Evolutionary conservation across 371 early-diverging fungal genomes (phyloP).

Genomic region (Syncephalis plumigaleata): DNA sequence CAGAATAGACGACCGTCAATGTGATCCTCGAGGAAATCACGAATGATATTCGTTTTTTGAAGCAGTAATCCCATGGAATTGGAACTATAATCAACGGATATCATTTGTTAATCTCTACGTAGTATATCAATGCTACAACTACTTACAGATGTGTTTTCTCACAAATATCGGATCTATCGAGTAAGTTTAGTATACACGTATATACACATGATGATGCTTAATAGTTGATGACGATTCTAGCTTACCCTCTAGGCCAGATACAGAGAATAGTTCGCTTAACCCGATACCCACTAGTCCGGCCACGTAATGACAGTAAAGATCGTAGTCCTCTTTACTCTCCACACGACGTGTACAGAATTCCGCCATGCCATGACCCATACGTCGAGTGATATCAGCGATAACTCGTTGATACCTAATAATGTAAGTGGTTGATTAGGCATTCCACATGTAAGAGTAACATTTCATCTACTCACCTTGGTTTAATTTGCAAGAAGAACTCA

Average conservation of each 20-base stretch:
- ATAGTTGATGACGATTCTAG: background rate
- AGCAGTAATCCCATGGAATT: slow-evolving; percentile 90
- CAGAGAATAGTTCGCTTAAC: slow-evolving; percentile 74
- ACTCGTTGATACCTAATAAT: slow-evolving; percentile 47
- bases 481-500: slow-evolving; percentile 62
- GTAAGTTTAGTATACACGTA: background rate
- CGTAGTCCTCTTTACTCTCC: slow-evolving; percentile 63
- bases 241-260: slow-evolving; percentile 62
- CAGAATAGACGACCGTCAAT: slow-evolving; percentile 82
- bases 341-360: slow-evolving; percentile 60
- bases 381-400: slow-evolving; percentile 75
- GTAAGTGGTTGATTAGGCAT: background rate
- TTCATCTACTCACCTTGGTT: slow-evolving; percentile 29
- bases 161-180: slow-evolving; percentile 2
- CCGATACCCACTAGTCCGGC: slow-evolving; percentile 94
- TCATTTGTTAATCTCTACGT: background rate
- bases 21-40: slow-evolving; percentile 83
- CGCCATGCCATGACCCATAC: slow-evolving; percentile 93
- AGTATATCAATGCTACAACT: background rate
- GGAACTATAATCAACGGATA: slow-evolving; percentile 16
- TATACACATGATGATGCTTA: background rate
- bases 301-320: slow-evolving; percentile 93
- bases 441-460: background rate
- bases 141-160: slow-evolving; percentile 4
- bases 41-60: slow-evolving; percentile 91